Conservation (phyloP, 1,284 basidiomycete species). For the Cutaneotrichosporon sp. region DNA sequence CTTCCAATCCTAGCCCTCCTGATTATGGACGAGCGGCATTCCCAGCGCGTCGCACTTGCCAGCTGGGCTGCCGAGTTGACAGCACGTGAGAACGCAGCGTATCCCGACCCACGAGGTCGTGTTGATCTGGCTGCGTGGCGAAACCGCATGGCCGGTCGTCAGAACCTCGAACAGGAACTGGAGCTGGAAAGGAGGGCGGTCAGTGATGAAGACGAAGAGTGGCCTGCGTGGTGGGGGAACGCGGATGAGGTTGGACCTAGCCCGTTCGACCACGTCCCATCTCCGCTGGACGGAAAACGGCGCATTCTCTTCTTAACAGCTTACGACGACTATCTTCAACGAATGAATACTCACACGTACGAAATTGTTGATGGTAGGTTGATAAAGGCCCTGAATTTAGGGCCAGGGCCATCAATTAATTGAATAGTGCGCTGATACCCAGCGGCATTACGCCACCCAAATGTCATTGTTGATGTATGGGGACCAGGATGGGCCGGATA, state of each 20-base stretch:
- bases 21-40: not conserved
- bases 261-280: slow-evolving; percentile 46
- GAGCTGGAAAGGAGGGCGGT: not conserved
- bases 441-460: slow-evolving; percentile 50
- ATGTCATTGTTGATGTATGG: slow-evolving; percentile 49
- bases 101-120: not conserved
- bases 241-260: slow-evolving; percentile 42
- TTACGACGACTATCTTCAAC: slow-evolving; percentile 50
- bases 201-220: slow-evolving; percentile 16
- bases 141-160: not conserved
- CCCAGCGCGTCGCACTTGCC: not conserved
- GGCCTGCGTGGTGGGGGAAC: slow-evolving; percentile 49
- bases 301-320: slow-evolving; percentile 51
- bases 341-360: slow-evolving; percentile 53
- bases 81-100: not conserved
- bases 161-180: not conserved
- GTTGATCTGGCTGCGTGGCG: slow-evolving; percentile 1
- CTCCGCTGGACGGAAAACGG: slow-evolving; percentile 22
- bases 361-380: slow-evolving; percentile 48
- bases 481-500: slow-evolving; percentile 52
- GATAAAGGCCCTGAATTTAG: not conserved
- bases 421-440: not conserved
- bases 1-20: slow-evolving; percentile 4
- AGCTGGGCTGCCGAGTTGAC: not conserved
- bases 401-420: not conserved